These are phyloP conservation scores for Phlyctochytrium arcticum DNA, from an alignment of 192 early-diverging fungal species.

Conservation along the genomic window DNA sequence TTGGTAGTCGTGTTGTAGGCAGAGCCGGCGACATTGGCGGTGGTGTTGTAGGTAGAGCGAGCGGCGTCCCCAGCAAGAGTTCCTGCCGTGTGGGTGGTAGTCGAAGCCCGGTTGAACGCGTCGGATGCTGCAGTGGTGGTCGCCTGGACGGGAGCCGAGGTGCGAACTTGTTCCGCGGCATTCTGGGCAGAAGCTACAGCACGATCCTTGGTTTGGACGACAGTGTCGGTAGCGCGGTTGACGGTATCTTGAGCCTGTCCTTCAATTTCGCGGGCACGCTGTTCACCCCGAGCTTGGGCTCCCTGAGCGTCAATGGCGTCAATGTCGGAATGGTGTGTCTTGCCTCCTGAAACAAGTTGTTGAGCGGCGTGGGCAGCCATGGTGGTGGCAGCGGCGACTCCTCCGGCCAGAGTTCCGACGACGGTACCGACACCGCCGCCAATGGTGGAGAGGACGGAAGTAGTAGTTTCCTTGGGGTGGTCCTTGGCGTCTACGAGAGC, in stretches of 20 bases:
- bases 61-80: constrained; percentile 22
- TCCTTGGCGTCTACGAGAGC: not conserved
- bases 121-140: constrained; percentile 1
- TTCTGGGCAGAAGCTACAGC: not conserved
- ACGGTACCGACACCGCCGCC: constrained; percentile 5
- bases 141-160: constrained; percentile 10
- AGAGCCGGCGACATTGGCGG: not conserved
- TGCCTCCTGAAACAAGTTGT: not conserved
- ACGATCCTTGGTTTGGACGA: constrained; percentile 6
- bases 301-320: not conserved
- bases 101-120: constrained; percentile 7
- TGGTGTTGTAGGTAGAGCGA: not conserved
- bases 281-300: constrained; percentile 5
- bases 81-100: constrained; percentile 1
- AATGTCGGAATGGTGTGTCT: not conserved
- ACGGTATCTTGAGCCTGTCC: not conserved
- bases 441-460: constrained; percentile 19
- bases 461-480: constrained; percentile 1
- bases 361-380: constrained; percentile 6
- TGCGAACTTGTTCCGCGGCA: not conserved
- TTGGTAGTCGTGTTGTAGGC: not conserved
- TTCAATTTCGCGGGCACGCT: constrained; percentile 5
- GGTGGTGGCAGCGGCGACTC: not conserved
- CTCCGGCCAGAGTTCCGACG: constrained; percentile 13
- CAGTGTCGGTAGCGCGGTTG: not conserved